Conservation (phyloP, 164 flowering plant genomes). For the Magnolia officinalis region DNA sequence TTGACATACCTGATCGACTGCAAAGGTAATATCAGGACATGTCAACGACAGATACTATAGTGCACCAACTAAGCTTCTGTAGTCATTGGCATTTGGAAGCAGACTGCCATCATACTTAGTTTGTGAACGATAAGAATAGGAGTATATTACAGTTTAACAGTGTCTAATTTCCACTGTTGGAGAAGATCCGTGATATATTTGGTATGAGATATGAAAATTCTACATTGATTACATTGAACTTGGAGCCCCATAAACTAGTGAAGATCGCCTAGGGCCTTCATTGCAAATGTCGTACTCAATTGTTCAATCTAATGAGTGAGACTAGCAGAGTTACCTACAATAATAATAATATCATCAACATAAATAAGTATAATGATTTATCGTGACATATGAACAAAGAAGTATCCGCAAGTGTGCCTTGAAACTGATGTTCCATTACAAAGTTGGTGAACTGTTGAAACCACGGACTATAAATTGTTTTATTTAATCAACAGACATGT, state of each 20-base stretch:
- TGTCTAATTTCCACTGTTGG: background rate
- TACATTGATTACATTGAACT: background rate
- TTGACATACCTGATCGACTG: background rate
- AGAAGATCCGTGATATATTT: background rate
- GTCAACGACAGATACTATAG: background rate
- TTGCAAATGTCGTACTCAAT: too few species aligned
- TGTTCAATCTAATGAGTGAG: too few species aligned
- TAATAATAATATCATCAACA: too few species aligned
- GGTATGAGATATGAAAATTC: background rate
- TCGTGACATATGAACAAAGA: too few species aligned
- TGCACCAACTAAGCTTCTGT: background rate
- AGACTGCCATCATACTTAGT: background rate
- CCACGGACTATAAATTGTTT: background rate
- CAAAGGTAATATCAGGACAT: background rate
- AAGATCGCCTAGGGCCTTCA: too few species aligned
- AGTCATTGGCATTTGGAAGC: background rate
- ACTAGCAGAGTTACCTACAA: too few species aligned
- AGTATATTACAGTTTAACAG: background rate
- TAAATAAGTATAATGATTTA: too few species aligned
- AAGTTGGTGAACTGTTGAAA: background rate
- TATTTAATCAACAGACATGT: too few species aligned
- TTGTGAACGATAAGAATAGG: background rate
- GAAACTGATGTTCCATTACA: background rate
- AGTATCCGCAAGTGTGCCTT: too few species aligned
- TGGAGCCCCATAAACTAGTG: background rate